phyloP scores from a whole-genome alignment of 495 filamentous ascomycete species.

The Trichoderma gamsii region DNA sequence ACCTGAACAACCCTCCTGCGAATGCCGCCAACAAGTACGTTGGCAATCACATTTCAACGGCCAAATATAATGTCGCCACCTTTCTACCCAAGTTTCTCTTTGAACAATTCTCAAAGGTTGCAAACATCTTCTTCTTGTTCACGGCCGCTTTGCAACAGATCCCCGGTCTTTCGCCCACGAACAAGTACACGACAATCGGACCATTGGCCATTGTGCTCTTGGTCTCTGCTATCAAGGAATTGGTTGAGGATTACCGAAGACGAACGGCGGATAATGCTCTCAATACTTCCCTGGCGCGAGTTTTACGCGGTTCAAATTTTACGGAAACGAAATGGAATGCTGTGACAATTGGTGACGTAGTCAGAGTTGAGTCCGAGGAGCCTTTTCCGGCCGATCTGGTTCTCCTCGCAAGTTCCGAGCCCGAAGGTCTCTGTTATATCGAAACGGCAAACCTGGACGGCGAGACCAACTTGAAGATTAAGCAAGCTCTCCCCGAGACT shows the following conservation, averaged over 20 bases:
- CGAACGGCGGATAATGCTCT: constrained; percentile 80
- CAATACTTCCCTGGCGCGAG: constrained; percentile 80
- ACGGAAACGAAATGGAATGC: constrained; percentile 87
- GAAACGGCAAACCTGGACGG: constrained; percentile 98
- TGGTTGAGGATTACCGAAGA: constrained; percentile 89
- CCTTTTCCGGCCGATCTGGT: constrained; percentile 95
- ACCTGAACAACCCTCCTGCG: constrained; percentile 94
- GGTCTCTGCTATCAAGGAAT: constrained; percentile 90
- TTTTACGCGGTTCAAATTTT: constrained; percentile 80
- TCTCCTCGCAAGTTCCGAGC: constrained; percentile 88
- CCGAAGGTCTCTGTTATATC: constrained; percentile 97
- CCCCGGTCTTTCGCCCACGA: constrained; percentile 89
- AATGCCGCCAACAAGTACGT: constrained; percentile 84
- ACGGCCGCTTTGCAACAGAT: constrained; percentile 95
- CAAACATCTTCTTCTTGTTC: constrained; percentile 99
- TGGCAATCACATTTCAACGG: constrained; percentile 93
- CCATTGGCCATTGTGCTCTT: constrained; percentile 82
- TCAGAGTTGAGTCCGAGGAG: constrained; percentile 91
- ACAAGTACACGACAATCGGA: constrained; percentile 91
- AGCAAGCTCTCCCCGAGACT: constrained; percentile 95
- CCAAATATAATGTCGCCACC: constrained; percentile 95
- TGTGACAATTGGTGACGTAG: constrained; percentile 87
- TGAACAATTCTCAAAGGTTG: constrained; percentile 99
- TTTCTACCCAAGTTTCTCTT: constrained; percentile 97
- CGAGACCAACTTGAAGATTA: constrained; percentile 98